A percentile compares a stretch with the other conserved stretches of the same genome.
Conservation (phyloP, 352 stramenopile species). For the Phytophthora tentaculata region DNA sequence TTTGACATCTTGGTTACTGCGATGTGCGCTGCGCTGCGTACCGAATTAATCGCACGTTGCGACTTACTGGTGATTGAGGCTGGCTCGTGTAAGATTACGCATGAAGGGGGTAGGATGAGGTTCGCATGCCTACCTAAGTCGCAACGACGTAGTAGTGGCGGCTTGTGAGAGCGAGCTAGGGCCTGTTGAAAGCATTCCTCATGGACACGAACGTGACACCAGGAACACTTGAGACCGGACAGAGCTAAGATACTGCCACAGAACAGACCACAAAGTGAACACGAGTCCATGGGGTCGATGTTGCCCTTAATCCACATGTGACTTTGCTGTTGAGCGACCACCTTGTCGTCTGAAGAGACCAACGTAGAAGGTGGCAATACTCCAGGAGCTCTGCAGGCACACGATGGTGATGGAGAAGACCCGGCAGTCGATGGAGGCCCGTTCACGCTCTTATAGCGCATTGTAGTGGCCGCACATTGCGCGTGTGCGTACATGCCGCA, state of each 20-base stretch:
- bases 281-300: slow-evolving; percentile 85
- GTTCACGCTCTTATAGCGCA: slow-evolving; percentile 46
- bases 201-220: slow-evolving; percentile 83
- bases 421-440: slow-evolving; percentile 2
- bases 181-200: slow-evolving; percentile 75
- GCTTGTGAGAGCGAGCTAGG: slow-evolving; percentile 35
- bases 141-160: slow-evolving; percentile 56
- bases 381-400: slow-evolving; percentile 33
- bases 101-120: slow-evolving; percentile 68
- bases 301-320: slow-evolving; percentile 87
- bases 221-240: slow-evolving; percentile 81
- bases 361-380: slow-evolving; percentile 15
- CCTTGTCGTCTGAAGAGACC: slow-evolving; percentile 28
- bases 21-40: slow-evolving; percentile 70
- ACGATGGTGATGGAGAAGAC: slow-evolving; percentile 5
- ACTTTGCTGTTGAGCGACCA: slow-evolving; percentile 32
- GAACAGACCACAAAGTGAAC: slow-evolving; percentile 77
- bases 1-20: slow-evolving; percentile 80
- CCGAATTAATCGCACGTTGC: slow-evolving; percentile 70
- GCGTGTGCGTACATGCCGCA: slow-evolving; percentile 86
- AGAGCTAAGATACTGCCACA: slow-evolving; percentile 84
- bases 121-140: slow-evolving; percentile 74
- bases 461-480: slow-evolving; percentile 66
- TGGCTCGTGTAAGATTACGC: slow-evolving; percentile 54
- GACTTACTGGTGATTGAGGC: slow-evolving; percentile 54